Base-by-base conservation (phyloP, 345 rosid species). In the Brassica rapa region DNA sequence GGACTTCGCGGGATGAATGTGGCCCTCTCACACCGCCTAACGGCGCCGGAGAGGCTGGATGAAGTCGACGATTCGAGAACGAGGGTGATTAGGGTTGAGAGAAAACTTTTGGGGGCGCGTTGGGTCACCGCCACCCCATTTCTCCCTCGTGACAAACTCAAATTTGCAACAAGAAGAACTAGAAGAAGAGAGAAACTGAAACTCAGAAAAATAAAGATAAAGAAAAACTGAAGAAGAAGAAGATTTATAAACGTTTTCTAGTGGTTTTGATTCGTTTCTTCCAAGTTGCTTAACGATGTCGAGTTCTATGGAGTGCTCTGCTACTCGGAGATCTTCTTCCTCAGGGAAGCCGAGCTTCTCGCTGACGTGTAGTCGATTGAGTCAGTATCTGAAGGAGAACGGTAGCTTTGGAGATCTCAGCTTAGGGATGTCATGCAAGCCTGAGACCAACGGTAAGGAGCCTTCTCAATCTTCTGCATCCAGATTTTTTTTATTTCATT, bases 321-420 rank as follows among this genome's bases (percentile, higher is more conserved):
- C 70, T 27, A 83, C 49, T 2, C 75, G 62, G 75, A 86, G 75
- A 57, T 81, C 74, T n/a, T 81, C 74, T n/a, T 49, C 55, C 55
- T 62, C 83, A 25, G 88, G 80, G 63, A 89, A 84, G 74, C 63
- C 87, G 0, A 88, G 90, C 80, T 90, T 92, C 84, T 84, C 89
- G 0, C 90, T 78, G 77, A 92, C 83, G 7, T 94, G 93, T 83
- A 88, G 79, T 68, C 60, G 88, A 78, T 82, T 94, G 83, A 88
- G 95, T 78, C 97, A 85, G 82, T 92, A 88, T 85, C 70, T 94
- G 57, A 94, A 88, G 76, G 93, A 87, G 88, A 87, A 80, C 55
- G 89, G 94, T 53, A 79, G 88, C 62, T 84, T 89, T 41, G 92
- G 92, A 81, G 96, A 87, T 83, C 93, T 92, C 19, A 72, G 71